These are phyloP conservation scores for Hygrophorus pudorinus DNA, from an alignment of 768 basidiomycete species.

Conservation along the genomic window DNA sequence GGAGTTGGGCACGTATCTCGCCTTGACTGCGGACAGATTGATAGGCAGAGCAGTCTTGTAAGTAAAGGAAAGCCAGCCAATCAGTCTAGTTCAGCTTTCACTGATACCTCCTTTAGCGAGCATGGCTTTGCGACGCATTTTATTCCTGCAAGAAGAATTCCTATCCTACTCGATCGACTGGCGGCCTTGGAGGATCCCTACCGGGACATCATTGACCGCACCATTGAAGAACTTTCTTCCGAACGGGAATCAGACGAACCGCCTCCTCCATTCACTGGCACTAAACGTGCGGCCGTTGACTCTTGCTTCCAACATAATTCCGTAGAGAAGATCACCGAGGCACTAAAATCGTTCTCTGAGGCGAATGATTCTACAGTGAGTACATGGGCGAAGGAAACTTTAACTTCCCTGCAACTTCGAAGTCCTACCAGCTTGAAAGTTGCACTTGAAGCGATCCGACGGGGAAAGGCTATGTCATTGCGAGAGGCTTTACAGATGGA, in stretches of 20 bases:
- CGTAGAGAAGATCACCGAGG: slow-evolving; percentile 62
- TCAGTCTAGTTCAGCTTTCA: background rate
- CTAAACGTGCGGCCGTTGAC: slow-evolving; percentile 71
- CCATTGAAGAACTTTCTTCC: slow-evolving; percentile 65
- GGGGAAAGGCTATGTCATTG: slow-evolving; percentile 55
- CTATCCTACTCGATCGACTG: slow-evolving; percentile 60
- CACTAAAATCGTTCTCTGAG: slow-evolving; percentile 34
- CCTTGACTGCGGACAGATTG: slow-evolving; percentile 65
- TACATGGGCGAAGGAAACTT: slow-evolving; percentile 68
- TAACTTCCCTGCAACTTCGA: slow-evolving; percentile 49
- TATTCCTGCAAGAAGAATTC: slow-evolving; percentile 67
- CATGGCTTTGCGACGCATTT: slow-evolving; percentile 93
- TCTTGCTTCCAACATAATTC: slow-evolving; percentile 58
- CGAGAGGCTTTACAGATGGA: slow-evolving; percentile 73
- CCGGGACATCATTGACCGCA: slow-evolving; percentile 31
- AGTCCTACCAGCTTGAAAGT: slow-evolving; percentile 93
- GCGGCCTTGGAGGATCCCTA: slow-evolving; percentile 42
- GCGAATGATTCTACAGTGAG: slow-evolving; percentile 37
- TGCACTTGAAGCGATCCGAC: slow-evolving; percentile 68
- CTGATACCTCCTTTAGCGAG: slow-evolving; percentile 42
- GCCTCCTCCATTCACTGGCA: slow-evolving; percentile 43
- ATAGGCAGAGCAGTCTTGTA: slow-evolving; percentile 81
- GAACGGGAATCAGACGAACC: slow-evolving; percentile 54
- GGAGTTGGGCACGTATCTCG: slow-evolving; percentile 88
- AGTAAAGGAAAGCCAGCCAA: slow-evolving; percentile 22